A percentile compares a stretch with the other conserved stretches of the same genome.
These are phyloP conservation scores for Ceriops decandra DNA, from an alignment of 345 rosid species.

Conservation along the genomic window DNA sequence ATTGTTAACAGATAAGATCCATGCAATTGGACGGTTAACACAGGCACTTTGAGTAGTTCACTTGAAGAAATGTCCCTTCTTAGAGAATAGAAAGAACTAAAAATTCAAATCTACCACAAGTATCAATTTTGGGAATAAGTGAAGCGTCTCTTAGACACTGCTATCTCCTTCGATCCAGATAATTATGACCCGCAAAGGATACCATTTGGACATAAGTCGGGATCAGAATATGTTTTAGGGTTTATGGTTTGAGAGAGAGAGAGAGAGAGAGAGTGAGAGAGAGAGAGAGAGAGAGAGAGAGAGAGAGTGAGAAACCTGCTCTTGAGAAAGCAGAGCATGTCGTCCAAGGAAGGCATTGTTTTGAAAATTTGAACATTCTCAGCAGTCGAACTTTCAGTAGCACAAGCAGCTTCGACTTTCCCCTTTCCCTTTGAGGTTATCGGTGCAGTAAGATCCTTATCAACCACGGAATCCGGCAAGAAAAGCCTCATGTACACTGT, in stretches of 20 bases:
- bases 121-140: too few relatives aligned
- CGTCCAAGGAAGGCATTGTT: constrained; percentile 48
- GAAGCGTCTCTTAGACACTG: too few relatives aligned
- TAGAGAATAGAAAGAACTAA: not conserved
- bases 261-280: not conserved
- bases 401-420: constrained; percentile 10
- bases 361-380: constrained; percentile 31
- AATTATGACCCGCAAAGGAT: too few relatives aligned
- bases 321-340: constrained; percentile 46
- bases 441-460: constrained; percentile 34
- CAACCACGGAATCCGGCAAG: constrained; percentile 56
- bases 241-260: too few relatives aligned
- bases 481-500: constrained; percentile 58
- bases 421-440: constrained; percentile 35
- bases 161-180: too few relatives aligned
- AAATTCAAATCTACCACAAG: not conserved
- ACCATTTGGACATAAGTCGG: too few relatives aligned
- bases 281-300: not conserved
- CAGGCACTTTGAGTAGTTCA: too few relatives aligned
- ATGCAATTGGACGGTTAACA: too few relatives aligned
- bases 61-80: too few relatives aligned
- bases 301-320: constrained; percentile 47
- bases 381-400: constrained; percentile 19
- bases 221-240: too few relatives aligned
- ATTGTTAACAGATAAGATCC: not conserved